A percentile compares a stretch with the other conserved stretches of the same genome.
Conservation (phyloP, 169 alveolate genomes). For the Babesia gibsoni region DNA sequence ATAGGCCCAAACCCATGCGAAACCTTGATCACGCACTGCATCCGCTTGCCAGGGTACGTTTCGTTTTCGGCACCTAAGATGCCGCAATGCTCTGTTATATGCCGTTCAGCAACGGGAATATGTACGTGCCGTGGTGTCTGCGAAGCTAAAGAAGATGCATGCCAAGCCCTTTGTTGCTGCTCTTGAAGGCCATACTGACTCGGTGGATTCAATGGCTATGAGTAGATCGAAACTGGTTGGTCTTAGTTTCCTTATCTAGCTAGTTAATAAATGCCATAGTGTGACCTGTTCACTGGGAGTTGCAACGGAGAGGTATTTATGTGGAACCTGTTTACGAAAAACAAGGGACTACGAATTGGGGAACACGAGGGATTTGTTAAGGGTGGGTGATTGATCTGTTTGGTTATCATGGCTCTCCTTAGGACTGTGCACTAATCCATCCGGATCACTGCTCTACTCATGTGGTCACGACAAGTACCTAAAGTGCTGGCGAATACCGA, state of each 20-base stretch:
- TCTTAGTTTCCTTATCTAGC: conserved; percentile 16
- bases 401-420: background rate
- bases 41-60: conserved; percentile 63
- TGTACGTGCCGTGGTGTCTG: conserved; percentile 93
- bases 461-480: conserved; percentile 91
- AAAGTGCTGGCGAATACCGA: conserved; percentile 71
- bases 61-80: background rate
- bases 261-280: conserved; percentile 16
- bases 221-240: conserved; percentile 60
- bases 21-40: conserved; percentile 58
- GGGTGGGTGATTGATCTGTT: conserved; percentile 40
- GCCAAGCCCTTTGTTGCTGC: conserved; percentile 95
- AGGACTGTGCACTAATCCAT: conserved; percentile 80
- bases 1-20: conserved; percentile 64
- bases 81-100: too few species aligned
- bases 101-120: conserved; percentile 85
- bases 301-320: conserved; percentile 93
- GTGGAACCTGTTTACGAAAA: conserved; percentile 90
- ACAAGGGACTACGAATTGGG: conserved; percentile 79
- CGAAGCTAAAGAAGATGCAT: conserved; percentile 94
- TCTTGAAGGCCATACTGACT: conserved; percentile 95
- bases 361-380: conserved; percentile 94
- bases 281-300: conserved; percentile 90
- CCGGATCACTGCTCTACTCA: conserved; percentile 75
- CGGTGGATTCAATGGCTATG: conserved; percentile 88